Evolutionary conservation across 208 protist genomes (phyloP), one percentile per base, ranked within the genome.

Genomic region (Acanthamoeba polyphaga): DNA sequence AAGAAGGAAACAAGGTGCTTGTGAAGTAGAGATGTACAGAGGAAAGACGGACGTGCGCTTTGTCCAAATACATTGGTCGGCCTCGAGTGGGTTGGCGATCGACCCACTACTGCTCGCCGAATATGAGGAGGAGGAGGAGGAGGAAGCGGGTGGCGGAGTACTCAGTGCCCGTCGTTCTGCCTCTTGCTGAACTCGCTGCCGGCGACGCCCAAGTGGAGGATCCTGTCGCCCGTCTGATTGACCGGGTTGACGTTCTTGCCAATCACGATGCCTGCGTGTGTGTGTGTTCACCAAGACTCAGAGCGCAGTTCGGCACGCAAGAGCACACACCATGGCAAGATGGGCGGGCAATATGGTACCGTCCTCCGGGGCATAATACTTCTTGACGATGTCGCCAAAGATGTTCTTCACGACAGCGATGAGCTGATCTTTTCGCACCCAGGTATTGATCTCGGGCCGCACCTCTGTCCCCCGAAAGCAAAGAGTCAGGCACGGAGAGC

Each of bases 191-290:
- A 95, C 13, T 87, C 51, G 51, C 38, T 84, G 62, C 93, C 93
- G 72, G 84, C 49, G 7, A 96, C 32, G 32, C 96, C 96, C n/a
- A 97, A 29, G 62, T 97, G 96, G 49, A 97, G 13, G 51, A 97
- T 95, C 29, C 96, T 78, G 49, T 97, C 96, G 49, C 96, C 96
- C n/a, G 95, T 72, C 46, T 80, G 55, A 53, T 68, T 88, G 10
- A 97, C 95, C 15, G 96, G 96, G 49, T 97, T 96, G 51, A 95
- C 58, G 38, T 55, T 91, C 62, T 95, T 95, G 76, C 96, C 96
- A 17, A 97, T 76, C 55, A 97, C 94, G 32, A 97, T 96, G 46
- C 95, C 94, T 34, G 3, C 17, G 3, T 34, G 62, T 8, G 43
- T 49, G 43, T 49, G 2, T 8, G 43, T 49, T 49, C 2, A 10